Evolutionary conservation across 2,329 filamentous ascomycete species (phyloP), one percentile per base, ranked within the genome.

Genomic region (Ophiostoma ulmi): DNA sequence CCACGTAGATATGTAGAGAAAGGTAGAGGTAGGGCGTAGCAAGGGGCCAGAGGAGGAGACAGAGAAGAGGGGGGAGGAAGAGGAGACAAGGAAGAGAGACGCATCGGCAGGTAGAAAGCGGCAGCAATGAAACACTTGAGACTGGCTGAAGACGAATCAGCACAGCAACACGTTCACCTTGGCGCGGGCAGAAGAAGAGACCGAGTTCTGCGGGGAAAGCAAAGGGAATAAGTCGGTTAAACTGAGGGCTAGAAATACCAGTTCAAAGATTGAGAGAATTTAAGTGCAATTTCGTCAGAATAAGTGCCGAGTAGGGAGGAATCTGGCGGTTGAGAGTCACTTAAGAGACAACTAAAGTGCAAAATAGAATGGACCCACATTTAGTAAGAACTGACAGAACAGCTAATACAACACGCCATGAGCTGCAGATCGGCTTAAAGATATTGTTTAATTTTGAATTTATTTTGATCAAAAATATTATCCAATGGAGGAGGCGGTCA

Each of bases 351-450:
- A 5, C 31, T 26, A 14, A 39, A 55, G 14, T 31, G 31, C 35
- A 44, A 35, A 14, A 48, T 22, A 13, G 3, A 44, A 31, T 7
- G 17, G 67, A 7, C 55, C 71, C 71, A 61, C 44, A 35, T 70
- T 73, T 71, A 58, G 68, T 73, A 72, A 73, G 70, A 69, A 36
- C 61, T 73, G 72, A 73, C 72, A 67, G 22, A 58, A 22, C 52
- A 58, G n/a, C 22, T 58, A 3, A 2, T 26, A 22, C 52, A 48
- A 20, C 10, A 6, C 52, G 4, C 39, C 5, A 41, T 5, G 39
- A 3, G n/a, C 3, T 58, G 22, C 52, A 26, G 52, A 58, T 58
- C 52, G n/a, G 22, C 10, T 26, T 10, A 41, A 17, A 13, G 39
- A 44, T 44, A 11, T 44, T 44, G 7, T 44, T 44, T 44, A 11